phyloP scores from a whole-genome alignment of 2,329 filamentous ascomycete genomes.

The Exutisphaerella laricina region DNA sequence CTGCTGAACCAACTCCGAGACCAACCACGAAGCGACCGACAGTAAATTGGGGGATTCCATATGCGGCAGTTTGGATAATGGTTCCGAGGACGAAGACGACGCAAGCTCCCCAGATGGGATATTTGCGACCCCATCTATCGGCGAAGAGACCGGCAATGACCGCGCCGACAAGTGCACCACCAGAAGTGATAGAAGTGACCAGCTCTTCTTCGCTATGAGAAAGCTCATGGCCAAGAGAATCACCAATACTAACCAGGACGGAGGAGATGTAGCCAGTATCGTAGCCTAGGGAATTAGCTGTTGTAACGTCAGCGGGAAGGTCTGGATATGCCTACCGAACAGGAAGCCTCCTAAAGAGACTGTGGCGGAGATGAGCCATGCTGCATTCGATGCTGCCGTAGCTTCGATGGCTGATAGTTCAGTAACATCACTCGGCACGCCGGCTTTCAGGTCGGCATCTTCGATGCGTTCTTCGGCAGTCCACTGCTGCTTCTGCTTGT shows the following conservation, averaged over 20 bases:
- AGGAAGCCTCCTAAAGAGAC: constrained; percentile 34
- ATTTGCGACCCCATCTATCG: constrained; percentile 39
- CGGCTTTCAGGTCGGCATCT: constrained; percentile 12
- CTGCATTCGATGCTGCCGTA: constrained; percentile 36
- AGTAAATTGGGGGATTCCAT: constrained; percentile 39
- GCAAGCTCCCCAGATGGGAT: constrained; percentile 39
- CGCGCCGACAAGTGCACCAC: constrained; percentile 44
- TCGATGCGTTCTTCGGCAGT: constrained; percentile 18
- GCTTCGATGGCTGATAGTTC: constrained; percentile 35
- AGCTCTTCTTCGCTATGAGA: constrained; percentile 46
- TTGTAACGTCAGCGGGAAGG: constrained; percentile 7
- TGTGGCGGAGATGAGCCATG: constrained; percentile 37
- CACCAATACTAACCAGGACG: constrained; percentile 39
- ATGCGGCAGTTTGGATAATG: constrained; percentile 23
- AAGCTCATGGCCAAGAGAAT: constrained; percentile 38
- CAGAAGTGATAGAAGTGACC: constrained; percentile 49
- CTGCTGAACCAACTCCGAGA: constrained; percentile 45
- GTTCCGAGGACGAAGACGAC: constrained; percentile 39
- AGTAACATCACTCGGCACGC: constrained; percentile 15
- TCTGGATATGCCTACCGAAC: constrained; percentile 17
- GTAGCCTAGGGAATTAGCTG: constrained; percentile 34
- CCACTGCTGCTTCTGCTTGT: constrained; percentile 15
- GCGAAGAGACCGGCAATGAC: constrained; percentile 31
- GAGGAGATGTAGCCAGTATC: constrained; percentile 45
- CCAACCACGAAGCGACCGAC: constrained; percentile 46